Evolutionary conservation across 1,139 yeast species (phyloP), one percentile per base, ranked within the genome.

Genomic region (Taphrina wiesneri): DNA sequence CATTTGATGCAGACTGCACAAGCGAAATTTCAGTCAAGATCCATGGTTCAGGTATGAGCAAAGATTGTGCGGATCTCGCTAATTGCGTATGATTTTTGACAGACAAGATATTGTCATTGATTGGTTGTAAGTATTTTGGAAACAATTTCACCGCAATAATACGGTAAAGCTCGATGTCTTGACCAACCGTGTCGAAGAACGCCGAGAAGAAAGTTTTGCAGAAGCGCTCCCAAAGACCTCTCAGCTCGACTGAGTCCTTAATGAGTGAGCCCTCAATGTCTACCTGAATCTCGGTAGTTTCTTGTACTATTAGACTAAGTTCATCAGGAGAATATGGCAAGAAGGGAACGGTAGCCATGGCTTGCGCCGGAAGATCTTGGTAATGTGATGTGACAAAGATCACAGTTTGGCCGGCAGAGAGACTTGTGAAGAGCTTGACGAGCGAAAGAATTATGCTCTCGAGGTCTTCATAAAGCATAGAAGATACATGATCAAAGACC

Each of bases 31-130:
- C 65, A n/a, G 47, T 54, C 21, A 46, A 17, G 19, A 53, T 45
- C 65, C 65, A 62, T 19, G 53, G n/a, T n/a, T 62, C 65, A 3
- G 34, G 57, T 13, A 26, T 54, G 13, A 60, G 46, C 17, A 26
- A 25, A 4, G 51, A 17, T 17, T 36, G 51, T 13, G 64, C 57
- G 9, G 64, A 26, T 26, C 57, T 28, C 15, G 51, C 57, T 9
- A 60, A 54, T 30, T 60, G 64, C 6, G 36, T 45, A 15, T 49
- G 57, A 39, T 60, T 60, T 15, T 41, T 60, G 39, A 51, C 56
- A n/a, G 54, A 52, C 21, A 60, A 23, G 23, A 41, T 52, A 26
- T 30, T 32, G 13, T 60, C 56, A 15, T 53, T 39, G 28, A 60
- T 41, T n/a, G 64, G 64, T 30, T 60, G 28, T 30, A 60, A 26